Percentiles rank a stretch among this genome's conserved stretches.
Evolutionary conservation across 2,329 filamentous ascomycete species (phyloP).

Genomic region (Phialophora chinensis): DNA sequence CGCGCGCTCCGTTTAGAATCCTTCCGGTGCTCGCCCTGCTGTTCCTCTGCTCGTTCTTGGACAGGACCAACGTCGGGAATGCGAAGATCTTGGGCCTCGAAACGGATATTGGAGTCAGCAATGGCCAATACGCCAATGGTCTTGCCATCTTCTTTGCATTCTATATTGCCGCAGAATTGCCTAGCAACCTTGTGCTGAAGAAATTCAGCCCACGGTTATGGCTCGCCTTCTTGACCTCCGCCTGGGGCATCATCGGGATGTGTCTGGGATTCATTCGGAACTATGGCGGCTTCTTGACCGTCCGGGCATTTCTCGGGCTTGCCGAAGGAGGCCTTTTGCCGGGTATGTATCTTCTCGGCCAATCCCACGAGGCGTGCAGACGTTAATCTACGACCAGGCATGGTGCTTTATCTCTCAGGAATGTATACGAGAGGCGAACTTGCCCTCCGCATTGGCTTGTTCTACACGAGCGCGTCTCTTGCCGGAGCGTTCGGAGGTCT

Average conservation of each 20-base stretch:
- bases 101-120: constrained; percentile 62
- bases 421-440: constrained; percentile 78
- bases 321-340: constrained; percentile 52
- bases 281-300: constrained; percentile 53
- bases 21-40: constrained; percentile 68
- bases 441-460: constrained; percentile 76
- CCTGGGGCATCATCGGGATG: constrained; percentile 31
- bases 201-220: constrained; percentile 58
- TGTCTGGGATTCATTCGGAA: constrained; percentile 40
- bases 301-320: constrained; percentile 55
- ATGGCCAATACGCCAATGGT: constrained; percentile 67
- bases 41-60: constrained; percentile 69
- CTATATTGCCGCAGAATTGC: constrained; percentile 48
- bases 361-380: not conserved
- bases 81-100: constrained; percentile 70
- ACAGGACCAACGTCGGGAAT: constrained; percentile 76
- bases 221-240: constrained; percentile 49
- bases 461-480: constrained; percentile 81
- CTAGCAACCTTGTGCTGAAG: constrained; percentile 54
- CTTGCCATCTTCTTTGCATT: constrained; percentile 74
- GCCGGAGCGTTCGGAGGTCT: constrained; percentile 86
- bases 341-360: not conserved
- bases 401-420: constrained; percentile 52
- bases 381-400: constrained; percentile 39
- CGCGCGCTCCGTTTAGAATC: constrained; percentile 52